Evolutionary conservation across 768 basidiomycete species (phyloP).

Genomic region (Nevesoporus exiguus): DNA sequence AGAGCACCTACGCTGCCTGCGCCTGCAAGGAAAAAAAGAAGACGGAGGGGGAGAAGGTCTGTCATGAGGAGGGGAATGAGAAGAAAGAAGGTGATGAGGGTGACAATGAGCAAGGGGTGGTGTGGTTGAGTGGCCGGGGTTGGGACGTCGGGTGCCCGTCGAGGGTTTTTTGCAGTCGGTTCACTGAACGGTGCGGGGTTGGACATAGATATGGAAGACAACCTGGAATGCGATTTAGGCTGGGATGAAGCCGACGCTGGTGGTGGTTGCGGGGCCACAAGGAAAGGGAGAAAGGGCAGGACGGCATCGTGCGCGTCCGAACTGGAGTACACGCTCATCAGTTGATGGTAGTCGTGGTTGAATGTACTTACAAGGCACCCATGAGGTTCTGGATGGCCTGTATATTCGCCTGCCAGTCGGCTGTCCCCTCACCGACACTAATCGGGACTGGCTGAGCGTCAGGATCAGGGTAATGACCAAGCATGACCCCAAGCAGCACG

Average conservation of each 20-base stretch:
- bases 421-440: constrained; percentile 54
- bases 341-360: background rate
- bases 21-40: constrained; percentile 37
- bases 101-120: constrained; percentile 35
- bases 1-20: constrained; percentile 12
- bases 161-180: too few species aligned
- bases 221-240: constrained; percentile 42
- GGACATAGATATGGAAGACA: constrained; percentile 10
- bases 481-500: constrained; percentile 58
- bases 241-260: constrained; percentile 53
- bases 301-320: constrained; percentile 58
- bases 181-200: background rate
- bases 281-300: constrained; percentile 41
- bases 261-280: constrained; percentile 44
- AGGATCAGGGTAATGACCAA: constrained; percentile 54
- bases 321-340: constrained; percentile 36
- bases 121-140: constrained; percentile 9
- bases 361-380: constrained; percentile 64
- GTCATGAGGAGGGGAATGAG: constrained; percentile 40
- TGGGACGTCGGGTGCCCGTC: background rate
- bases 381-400: constrained; percentile 91
- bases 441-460: constrained; percentile 35
- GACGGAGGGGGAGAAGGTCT: constrained; percentile 45
- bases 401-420: constrained; percentile 83
- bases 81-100: constrained; percentile 42